Percentiles rank a stretch among this genome's conserved stretches.
Evolutionary conservation across 2,329 filamentous ascomycete species (phyloP).

Genomic region (Ascochyta pisi): DNA sequence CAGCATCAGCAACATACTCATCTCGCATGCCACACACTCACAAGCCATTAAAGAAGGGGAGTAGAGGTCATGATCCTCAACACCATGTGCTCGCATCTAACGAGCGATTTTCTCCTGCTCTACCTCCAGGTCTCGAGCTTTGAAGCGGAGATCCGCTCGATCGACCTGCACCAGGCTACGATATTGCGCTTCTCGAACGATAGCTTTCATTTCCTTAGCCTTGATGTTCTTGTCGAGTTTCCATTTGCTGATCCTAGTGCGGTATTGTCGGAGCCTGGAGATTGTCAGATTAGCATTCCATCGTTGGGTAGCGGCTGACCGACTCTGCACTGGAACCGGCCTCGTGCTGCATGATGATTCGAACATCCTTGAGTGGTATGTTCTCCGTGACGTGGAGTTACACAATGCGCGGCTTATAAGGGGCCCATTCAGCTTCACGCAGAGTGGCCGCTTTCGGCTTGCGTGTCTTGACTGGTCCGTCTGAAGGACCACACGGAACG

Average conservation of each 20-base stretch:
- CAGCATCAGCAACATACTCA: neutral
- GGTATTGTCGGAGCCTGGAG: conserved; percentile 27
- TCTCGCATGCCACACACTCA: neutral
- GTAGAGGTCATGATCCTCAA: neutral
- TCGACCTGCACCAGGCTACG: conserved; percentile 25
- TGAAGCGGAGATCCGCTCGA: conserved; percentile 19
- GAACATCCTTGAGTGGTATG: conserved; percentile 17
- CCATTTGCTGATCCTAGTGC: conserved; percentile 27
- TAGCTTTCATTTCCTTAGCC: conserved; percentile 27
- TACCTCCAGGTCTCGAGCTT: conserved; percentile 21
- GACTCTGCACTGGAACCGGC: conserved; percentile 26
- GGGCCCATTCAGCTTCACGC: conserved; percentile 27
- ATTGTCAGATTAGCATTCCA: neutral
- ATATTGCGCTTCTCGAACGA: conserved; percentile 28
- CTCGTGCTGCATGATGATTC: conserved; percentile 16
- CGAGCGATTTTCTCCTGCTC: conserved; percentile 28
- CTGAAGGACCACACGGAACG: neutral
- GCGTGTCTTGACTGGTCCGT: conserved; percentile 8
- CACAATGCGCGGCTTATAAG: conserved; percentile 25
- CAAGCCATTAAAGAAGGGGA: neutral
- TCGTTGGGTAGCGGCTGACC: conserved; percentile 5
- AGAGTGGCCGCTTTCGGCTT: conserved; percentile 32
- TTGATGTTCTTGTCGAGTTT: conserved; percentile 31
- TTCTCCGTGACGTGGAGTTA: conserved; percentile 18
- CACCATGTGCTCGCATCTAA: conserved; percentile 29